phyloP scores from a whole-genome alignment of 805 yeast species.

The Myxozyma udenii region DNA sequence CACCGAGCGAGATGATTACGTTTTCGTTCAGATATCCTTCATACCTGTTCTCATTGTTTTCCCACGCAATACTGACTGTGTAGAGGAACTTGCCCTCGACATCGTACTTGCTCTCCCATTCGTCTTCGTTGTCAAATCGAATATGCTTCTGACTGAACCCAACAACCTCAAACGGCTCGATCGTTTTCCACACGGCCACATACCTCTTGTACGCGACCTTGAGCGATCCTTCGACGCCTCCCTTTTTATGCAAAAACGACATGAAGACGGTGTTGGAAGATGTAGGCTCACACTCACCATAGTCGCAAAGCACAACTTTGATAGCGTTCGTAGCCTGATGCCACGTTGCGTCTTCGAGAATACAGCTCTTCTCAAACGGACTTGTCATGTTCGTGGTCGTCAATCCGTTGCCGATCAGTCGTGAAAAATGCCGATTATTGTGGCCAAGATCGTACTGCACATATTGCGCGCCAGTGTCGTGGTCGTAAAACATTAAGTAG shows the following conservation, averaged over 20 bases:
- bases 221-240: conserved; percentile 4
- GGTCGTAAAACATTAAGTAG: conserved; percentile 23
- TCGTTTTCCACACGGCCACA: conserved; percentile 23
- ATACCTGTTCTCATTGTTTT: conserved; percentile 20
- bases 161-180: conserved; percentile 24
- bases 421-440: conserved; percentile 20
- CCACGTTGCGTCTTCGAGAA: conserved; percentile 23
- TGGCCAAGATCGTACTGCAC: conserved; percentile 26
- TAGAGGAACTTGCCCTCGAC: conserved; percentile 28
- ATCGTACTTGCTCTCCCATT: conserved; percentile 24
- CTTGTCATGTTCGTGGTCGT: conserved; percentile 24
- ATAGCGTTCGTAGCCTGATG: conserved; percentile 30
- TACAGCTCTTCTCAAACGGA: conserved; percentile 22
- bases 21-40: conserved; percentile 29
- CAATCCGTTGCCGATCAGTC: conserved; percentile 28
- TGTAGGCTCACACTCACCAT: conserved; percentile 25
- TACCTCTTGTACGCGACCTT: conserved; percentile 24
- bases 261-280: conserved; percentile 25
- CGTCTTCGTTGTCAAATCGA: conserved; percentile 27
- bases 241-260: conserved; percentile 23
- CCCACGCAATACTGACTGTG: conserved; percentile 28
- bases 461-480: conserved; percentile 11
- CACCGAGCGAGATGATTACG: conserved; percentile 20
- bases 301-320: conserved; percentile 24
- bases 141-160: conserved; percentile 13